Evolutionary conservation across 2,329 filamentous ascomycete species (phyloP).

Genomic region (Colletotrichum tropicicola): DNA sequence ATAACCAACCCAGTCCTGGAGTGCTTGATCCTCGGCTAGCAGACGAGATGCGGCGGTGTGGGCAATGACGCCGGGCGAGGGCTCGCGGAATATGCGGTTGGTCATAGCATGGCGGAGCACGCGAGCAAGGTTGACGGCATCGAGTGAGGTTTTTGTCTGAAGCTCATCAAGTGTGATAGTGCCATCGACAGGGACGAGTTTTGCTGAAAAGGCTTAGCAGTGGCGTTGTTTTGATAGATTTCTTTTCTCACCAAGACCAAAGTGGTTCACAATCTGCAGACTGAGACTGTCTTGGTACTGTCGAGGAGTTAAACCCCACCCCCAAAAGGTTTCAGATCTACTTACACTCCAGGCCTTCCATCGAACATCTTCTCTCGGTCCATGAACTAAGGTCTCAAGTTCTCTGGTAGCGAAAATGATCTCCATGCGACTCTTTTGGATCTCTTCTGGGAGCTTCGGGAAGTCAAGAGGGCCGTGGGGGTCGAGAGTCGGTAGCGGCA

Average conservation of each 20-base stretch:
- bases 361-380: conserved; percentile 59
- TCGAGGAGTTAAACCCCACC: conserved; percentile 7
- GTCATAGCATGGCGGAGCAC: conserved; percentile 67
- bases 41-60: conserved; percentile 64
- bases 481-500: conserved; percentile 55
- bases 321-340: conserved; percentile 4
- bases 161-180: conserved; percentile 57
- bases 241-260: conserved; percentile 53
- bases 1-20: conserved; percentile 65
- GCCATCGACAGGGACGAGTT: conserved; percentile 57
- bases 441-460: conserved; percentile 54
- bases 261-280: conserved; percentile 60
- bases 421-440: conserved; percentile 54
- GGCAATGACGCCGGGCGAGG: conserved; percentile 56
- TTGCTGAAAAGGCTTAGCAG: conserved; percentile 50
- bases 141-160: conserved; percentile 52
- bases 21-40: conserved; percentile 55
- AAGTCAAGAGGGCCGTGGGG: conserved; percentile 55
- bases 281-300: conserved; percentile 61
- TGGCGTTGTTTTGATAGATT: too few relatives aligned
- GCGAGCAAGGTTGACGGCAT: conserved; percentile 59
- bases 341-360: conserved; percentile 63
- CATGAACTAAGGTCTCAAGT: conserved; percentile 55
- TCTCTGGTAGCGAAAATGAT: conserved; percentile 59
- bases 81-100: conserved; percentile 63